Base-by-base conservation (phyloP, 2,329 filamentous ascomycete species). In the Tolypocladium tropicale region DNA sequence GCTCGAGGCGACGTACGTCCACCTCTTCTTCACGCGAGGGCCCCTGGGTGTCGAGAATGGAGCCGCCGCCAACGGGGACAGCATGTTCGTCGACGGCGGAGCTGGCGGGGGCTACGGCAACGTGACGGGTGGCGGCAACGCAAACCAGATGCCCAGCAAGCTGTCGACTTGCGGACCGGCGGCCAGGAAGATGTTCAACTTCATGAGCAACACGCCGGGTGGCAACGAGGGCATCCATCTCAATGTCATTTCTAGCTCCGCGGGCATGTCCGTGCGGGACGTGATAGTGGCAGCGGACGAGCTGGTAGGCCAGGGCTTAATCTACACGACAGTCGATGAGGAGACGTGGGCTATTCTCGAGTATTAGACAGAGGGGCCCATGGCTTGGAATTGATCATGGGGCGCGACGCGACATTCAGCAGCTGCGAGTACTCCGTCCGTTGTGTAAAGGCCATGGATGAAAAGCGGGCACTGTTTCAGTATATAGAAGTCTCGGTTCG, bases 321-420 rank as follows among this genome's bases (percentile, higher is more conserved):
- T 96, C 61, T 99, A 90, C 74, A 90, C 90, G 32, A 99, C 95
- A 11, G 81, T 95, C 7, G 91, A 97, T 72, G 93, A 97, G 66
- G 81, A 89, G 71, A 97, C 93, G 1, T 97, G 89, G 86, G 90
- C 90, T 48, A 77, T 95, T 60, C 76, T 96, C 58, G 89, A 95
- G 57, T 63, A 59, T 49, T 62, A 52, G 21, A n/a, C 25, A 18
- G 50, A 14, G 12, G 2, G 28, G 6, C 3, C 14, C n/a, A 32
- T 6, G 25, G 28, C 16, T 18, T n/a, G 23, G 25, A 28, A 12
- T 4, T 4, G 18, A 4, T 28, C 32, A 2, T 32, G 46, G 6
- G 28, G 9, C 46, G n/a, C n/a, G 28, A 33, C 12, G 10, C 7
- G 46, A 18, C 46, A 33, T 33, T 10, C 18, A 50, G 46, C 30